phyloP scores from a whole-genome alignment of 2,329 filamentous ascomycete species.

The Mariannaea sp. region DNA sequence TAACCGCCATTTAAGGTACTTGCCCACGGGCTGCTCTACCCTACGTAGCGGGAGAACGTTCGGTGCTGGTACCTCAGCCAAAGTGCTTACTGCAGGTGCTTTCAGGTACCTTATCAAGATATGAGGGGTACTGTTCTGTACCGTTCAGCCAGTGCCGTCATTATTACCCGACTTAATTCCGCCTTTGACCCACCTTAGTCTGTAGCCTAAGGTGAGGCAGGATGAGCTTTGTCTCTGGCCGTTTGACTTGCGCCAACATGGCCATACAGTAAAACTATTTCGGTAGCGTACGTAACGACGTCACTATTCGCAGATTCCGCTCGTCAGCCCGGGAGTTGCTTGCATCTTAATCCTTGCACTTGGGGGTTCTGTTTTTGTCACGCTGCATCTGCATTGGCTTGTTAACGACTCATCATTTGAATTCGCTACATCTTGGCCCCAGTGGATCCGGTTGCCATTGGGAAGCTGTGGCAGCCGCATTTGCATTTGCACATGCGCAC shows the following conservation, averaged over 20 bases:
- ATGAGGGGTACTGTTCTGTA: too few relatives aligned
- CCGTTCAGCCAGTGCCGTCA: neutral
- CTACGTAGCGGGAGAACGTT: too few relatives aligned
- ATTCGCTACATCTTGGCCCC: neutral
- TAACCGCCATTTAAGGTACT: too few relatives aligned
- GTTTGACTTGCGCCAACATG: too few relatives aligned
- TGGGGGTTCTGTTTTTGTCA: neutral
- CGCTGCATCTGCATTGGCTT: slow-evolving; percentile 22
- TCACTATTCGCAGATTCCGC: slow-evolving; percentile 30
- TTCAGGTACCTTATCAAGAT: too few relatives aligned
- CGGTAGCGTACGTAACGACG: slow-evolving; percentile 30
- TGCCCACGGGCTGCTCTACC: neutral
- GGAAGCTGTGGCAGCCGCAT: neutral
- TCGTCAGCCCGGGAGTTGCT: slow-evolving; percentile 17
- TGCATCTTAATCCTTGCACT: slow-evolving; percentile 22
- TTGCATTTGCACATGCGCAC: slow-evolving; percentile 28
- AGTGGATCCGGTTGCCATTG: neutral
- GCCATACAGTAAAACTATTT: too few relatives aligned
- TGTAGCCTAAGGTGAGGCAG: too few relatives aligned
- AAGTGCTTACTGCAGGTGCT: too few relatives aligned
- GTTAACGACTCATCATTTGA: slow-evolving; percentile 23
- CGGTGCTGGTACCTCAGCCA: too few relatives aligned
- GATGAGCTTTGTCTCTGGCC: too few relatives aligned
- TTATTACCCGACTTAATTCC: slow-evolving; percentile 20
- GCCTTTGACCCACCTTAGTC: neutral